Conservation (phyloP, 805 yeast genomes). For the Nakazawaea sp. region DNA sequence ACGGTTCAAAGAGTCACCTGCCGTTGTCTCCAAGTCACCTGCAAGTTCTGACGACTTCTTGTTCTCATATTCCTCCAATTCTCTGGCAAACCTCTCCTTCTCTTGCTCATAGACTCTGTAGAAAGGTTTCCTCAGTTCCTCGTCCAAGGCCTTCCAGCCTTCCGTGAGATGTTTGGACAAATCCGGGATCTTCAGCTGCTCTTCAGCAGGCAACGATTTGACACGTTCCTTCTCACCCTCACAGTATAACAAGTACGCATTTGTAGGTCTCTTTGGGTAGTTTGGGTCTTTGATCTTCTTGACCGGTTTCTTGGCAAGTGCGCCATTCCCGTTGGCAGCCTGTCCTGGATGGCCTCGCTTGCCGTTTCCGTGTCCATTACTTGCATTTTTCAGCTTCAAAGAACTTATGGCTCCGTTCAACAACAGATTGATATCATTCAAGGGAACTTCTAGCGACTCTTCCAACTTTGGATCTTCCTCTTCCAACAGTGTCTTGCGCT, state of each 20-base stretch:
- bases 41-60: conserved; percentile 11
- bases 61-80: conserved; percentile 45
- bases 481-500: conserved; percentile 34
- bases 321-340: conserved; percentile 12
- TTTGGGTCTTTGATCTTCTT: conserved; percentile 66
- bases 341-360: conserved; percentile 1
- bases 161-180: conserved; percentile 76
- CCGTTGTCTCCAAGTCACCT: background rate
- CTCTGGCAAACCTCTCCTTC: conserved; percentile 64
- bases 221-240: conserved; percentile 77
- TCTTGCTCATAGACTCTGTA: conserved; percentile 74
- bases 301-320: conserved; percentile 19
- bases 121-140: conserved; percentile 66
- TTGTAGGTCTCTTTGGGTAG: conserved; percentile 83
- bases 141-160: conserved; percentile 72
- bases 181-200: conserved; percentile 42
- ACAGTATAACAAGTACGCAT: conserved; percentile 83
- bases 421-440: conserved; percentile 19
- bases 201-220: conserved; percentile 44
- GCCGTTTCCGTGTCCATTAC: conserved; percentile 18
- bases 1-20: background rate
- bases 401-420: conserved; percentile 16
- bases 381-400: no score
- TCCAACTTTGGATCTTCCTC: background rate
- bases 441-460: background rate